Base-by-base conservation (phyloP, 768 basidiomycete genomes). In the Boletus vermiculosoides region DNA sequence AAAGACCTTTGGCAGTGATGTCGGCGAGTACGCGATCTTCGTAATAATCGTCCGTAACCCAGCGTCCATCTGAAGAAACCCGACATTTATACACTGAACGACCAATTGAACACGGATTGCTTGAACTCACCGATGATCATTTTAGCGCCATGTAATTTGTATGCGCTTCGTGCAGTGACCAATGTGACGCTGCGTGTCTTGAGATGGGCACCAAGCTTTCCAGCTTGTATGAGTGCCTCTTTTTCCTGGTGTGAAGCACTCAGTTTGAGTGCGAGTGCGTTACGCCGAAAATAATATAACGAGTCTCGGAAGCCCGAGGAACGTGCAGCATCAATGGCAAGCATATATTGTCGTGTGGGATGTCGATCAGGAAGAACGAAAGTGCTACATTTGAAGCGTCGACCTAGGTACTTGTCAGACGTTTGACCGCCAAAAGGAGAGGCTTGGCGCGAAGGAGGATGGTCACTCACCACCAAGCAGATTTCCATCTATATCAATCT, bases 271-370 rank as follows among this genome's bases (percentile, higher is more conserved):
- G 96, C 89, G 30, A 93, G 84, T 0, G 85, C 84, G 61, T 96
- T 97, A 7, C 94, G 83, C 3, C 97, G 88, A 74, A 98, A 95
- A 73, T 98, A 98, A 73, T 98, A 97, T n/a, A 98, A 77, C 10
- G 97, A 98, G 72, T 98, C 97, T 47, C 94, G 84, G 74, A 94
- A 98, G 5, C 97, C 97, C 20, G 93, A 95, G 10, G 92, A 92
- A 28, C 96, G 86, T 0, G 97, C 97, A 4, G 94, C 96, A 67
- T 99, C 97, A 56, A 99, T 98, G 22, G 96, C 94, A 41, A 98
- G 89, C 84, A 97, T 91, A 75, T 97, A 99, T 58, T 84, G 79
- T 45, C 88, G 82, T 28, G 90, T 82, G 10, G 93, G 87, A 65
- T 98, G 87, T 22, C 96, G 84, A 54, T 84, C 85, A 0, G 92